Evolutionary conservation across 1,139 yeast species (phyloP).

Genomic region (Ogataea hybrid): DNA sequence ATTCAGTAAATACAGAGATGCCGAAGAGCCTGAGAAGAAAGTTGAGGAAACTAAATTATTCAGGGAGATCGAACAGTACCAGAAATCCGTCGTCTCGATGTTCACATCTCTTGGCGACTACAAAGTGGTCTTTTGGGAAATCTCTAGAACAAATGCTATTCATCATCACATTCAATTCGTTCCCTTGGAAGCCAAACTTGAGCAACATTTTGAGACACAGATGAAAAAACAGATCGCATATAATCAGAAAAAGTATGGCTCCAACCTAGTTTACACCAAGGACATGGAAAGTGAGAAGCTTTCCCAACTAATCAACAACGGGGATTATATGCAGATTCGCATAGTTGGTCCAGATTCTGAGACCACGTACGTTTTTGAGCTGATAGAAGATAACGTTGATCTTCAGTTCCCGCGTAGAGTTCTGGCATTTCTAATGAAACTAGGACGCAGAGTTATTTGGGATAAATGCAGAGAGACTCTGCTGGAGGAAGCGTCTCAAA

Average conservation of each 20-base stretch:
- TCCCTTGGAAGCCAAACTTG: constrained; percentile 51
- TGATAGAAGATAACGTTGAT: constrained; percentile 44
- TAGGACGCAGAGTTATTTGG: constrained; percentile 70
- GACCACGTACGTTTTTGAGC: constrained; percentile 26
- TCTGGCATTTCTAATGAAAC: constrained; percentile 55
- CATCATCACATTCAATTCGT: constrained; percentile 67
- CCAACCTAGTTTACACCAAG: constrained; percentile 41
- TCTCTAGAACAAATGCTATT: constrained; percentile 53
- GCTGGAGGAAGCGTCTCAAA: constrained; percentile 56
- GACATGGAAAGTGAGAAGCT: constrained; percentile 28
- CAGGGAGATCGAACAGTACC: constrained; percentile 43
- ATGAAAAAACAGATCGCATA: constrained; percentile 38
- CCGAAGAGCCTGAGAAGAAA: constrained; percentile 21
- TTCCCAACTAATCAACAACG: constrained; percentile 33
- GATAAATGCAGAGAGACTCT: constrained; percentile 64
- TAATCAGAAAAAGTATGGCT: constrained; percentile 43
- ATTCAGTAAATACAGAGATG: constrained; percentile 27
- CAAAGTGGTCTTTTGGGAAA: constrained; percentile 58
- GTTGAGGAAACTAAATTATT: constrained; percentile 36
- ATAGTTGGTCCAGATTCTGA: constrained; percentile 22
- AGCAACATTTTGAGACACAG: constrained; percentile 44
- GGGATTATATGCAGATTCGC: constrained; percentile 43
- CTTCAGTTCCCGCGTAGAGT: constrained; percentile 80
- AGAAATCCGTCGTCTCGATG: constrained; percentile 45
- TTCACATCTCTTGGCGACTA: constrained; percentile 37